Evolutionary conservation across 1,139 yeast genomes (phyloP).

Genomic region (Sugiyamaella japonica): DNA sequence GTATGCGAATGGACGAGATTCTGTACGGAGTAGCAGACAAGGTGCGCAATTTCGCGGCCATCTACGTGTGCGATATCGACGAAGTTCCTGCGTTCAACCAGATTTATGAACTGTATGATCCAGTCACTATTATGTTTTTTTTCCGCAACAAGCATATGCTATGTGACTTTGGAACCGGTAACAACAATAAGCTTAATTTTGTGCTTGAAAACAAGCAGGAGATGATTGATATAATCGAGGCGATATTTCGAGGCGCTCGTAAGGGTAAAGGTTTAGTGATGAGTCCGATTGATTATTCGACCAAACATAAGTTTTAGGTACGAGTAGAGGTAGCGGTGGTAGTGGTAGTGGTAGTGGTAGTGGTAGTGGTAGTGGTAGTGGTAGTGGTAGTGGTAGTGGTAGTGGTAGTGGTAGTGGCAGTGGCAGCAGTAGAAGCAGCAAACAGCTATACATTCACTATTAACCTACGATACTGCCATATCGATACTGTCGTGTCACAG

Average conservation of each 20-base stretch:
- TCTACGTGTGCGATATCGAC: conserved; percentile 85
- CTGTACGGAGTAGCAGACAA: conserved; percentile 77
- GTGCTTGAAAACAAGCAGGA: conserved; percentile 79
- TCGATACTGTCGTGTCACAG: too few relatives aligned
- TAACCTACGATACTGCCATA: too few relatives aligned
- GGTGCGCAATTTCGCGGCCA: conserved; percentile 82
- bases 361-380: too few relatives aligned
- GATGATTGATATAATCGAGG: conserved; percentile 85
- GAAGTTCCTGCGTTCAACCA: conserved; percentile 88
- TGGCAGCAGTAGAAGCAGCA: too few relatives aligned
- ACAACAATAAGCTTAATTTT: conserved; percentile 90
- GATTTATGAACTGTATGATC: conserved; percentile 92
- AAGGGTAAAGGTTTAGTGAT: conserved; percentile 92
- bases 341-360: not conserved
- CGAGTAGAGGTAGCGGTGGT: not conserved
- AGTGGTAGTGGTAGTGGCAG: too few relatives aligned
- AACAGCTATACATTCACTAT: too few relatives aligned
- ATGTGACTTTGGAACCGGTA: conserved; percentile 98
- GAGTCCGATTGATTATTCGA: conserved; percentile 62
- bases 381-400: too few relatives aligned
- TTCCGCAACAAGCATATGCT: conserved; percentile 92
- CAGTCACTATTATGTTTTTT: conserved; percentile 91
- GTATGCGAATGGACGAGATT: conserved; percentile 89
- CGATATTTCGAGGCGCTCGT: conserved; percentile 84
- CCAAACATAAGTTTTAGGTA: conserved; percentile 37